phyloP scores from a whole-genome alignment of 2,329 filamentous ascomycete species.

The Ophiostoma triangulosporum region DNA sequence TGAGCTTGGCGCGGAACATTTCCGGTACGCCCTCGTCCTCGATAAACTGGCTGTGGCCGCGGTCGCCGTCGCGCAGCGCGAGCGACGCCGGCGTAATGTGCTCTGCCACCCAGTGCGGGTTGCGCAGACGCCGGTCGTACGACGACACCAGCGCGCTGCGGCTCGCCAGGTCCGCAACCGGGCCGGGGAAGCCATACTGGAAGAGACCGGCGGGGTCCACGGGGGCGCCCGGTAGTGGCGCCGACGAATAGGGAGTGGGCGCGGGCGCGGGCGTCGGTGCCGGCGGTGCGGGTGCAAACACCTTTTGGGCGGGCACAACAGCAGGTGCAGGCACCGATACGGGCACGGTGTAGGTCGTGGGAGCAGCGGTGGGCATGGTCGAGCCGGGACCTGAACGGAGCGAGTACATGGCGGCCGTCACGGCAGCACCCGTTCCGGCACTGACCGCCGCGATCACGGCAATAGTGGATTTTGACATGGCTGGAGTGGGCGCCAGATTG shows the following conservation, averaged over 20 bases:
- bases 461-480: constrained; percentile 67
- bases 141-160: constrained; percentile 69
- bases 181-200: constrained; percentile 85
- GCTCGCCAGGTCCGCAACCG: constrained; percentile 66
- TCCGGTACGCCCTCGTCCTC: constrained; percentile 72
- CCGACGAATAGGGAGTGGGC: constrained; percentile 19
- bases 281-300: constrained; percentile 23
- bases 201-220: constrained; percentile 67
- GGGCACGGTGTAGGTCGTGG: constrained; percentile 10
- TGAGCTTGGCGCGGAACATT: constrained; percentile 77
- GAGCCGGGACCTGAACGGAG: constrained; percentile 34
- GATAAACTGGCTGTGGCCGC: constrained; percentile 68
- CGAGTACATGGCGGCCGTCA: constrained; percentile 56
- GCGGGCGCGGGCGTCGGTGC: constrained; percentile 20
- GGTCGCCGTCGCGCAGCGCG: constrained; percentile 59
- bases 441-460: constrained; percentile 63
- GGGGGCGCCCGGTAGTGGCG: constrained; percentile 36
- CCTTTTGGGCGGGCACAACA: constrained; percentile 45
- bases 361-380: constrained; percentile 22
- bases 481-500: neutral
- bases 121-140: constrained; percentile 81
- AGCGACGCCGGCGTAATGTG: constrained; percentile 90
- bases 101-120: constrained; percentile 90
- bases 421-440: constrained; percentile 61
- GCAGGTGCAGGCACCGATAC: constrained; percentile 18